These are phyloP conservation scores for Pythium apleroticum DNA, from an alignment of 352 stramenopile species.

Conservation along the genomic window DNA sequence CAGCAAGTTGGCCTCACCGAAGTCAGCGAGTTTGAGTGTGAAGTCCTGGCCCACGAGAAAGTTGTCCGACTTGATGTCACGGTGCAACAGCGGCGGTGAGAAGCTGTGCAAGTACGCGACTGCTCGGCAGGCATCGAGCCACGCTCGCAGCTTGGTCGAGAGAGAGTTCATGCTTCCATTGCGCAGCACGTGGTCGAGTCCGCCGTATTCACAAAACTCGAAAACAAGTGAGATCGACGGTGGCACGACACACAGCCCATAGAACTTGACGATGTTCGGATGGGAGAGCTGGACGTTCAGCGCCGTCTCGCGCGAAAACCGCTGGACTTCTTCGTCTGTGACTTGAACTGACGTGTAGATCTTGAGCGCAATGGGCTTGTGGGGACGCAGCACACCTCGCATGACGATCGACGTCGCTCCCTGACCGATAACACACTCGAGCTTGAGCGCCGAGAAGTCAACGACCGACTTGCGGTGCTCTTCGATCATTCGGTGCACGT, in stretches of 20 bases:
- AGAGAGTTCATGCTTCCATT: slow-evolving; percentile 61
- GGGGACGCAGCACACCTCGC: slow-evolving; percentile 56
- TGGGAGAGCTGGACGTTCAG: slow-evolving; percentile 82
- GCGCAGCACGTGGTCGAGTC: slow-evolving; percentile 57
- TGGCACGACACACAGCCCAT: slow-evolving; percentile 77
- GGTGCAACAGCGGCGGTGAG: slow-evolving; percentile 70
- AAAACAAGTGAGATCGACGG: slow-evolving; percentile 86
- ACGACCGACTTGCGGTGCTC: slow-evolving; percentile 81
- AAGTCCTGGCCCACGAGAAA: slow-evolving; percentile 80
- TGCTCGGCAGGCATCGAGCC: slow-evolving; percentile 78
- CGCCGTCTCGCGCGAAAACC: slow-evolving; percentile 80
- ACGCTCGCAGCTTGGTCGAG: slow-evolving; percentile 77
- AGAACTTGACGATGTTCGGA: slow-evolving; percentile 84
- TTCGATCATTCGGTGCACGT: slow-evolving; percentile 89
- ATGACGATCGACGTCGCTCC: slow-evolving; percentile 85
- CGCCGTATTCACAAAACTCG: slow-evolving; percentile 85
- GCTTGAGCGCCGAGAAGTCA: slow-evolving; percentile 67
- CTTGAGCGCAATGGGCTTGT: slow-evolving; percentile 73
- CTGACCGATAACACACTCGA: slow-evolving; percentile 80
- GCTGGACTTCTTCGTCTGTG: slow-evolving; percentile 77
- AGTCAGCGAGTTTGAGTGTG: slow-evolving; percentile 80
- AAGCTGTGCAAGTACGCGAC: slow-evolving; percentile 88
- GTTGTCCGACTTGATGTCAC: slow-evolving; percentile 88
- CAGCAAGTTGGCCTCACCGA: slow-evolving; percentile 84
- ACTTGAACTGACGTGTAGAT: slow-evolving; percentile 86